Conservation (phyloP, 352 stramenopile genomes). For the Globisporangium cederbergense region DNA sequence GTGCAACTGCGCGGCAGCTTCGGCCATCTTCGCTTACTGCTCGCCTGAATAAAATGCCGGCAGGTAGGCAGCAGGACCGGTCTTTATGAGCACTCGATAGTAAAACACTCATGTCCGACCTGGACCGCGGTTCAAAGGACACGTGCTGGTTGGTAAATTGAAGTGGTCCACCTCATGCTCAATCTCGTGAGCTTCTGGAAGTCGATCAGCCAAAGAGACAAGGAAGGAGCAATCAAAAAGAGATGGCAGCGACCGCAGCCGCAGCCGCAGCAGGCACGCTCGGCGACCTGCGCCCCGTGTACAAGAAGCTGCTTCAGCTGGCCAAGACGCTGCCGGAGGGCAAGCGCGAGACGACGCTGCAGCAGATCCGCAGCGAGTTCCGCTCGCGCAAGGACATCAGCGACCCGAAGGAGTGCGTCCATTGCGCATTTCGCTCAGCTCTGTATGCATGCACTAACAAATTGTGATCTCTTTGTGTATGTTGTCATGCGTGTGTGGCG, state of each 20-base stretch:
- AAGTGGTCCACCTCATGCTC: too few relatives aligned
- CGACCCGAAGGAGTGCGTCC: slow-evolving; percentile 67
- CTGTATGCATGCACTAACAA: background rate
- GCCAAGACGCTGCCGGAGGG: slow-evolving; percentile 67
- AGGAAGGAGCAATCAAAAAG: background rate
- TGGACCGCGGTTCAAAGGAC: background rate
- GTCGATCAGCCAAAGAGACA: background rate
- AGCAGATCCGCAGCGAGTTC: slow-evolving; percentile 79
- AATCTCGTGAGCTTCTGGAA: too few relatives aligned
- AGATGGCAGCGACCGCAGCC: slow-evolving; percentile 23
- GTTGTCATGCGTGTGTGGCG: background rate
- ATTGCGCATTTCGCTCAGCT: background rate
- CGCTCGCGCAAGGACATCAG: slow-evolving; percentile 50
- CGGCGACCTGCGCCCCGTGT: slow-evolving; percentile 61
- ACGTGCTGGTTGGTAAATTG: background rate
- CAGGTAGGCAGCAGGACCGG: background rate
- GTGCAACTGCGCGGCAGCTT: slow-evolving; percentile 3
- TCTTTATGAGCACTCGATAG: background rate
- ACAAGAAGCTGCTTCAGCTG: slow-evolving; percentile 83
- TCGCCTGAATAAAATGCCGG: background rate
- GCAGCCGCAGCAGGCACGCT: slow-evolving; percentile 13
- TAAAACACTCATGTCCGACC: background rate
- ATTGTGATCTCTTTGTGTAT: background rate
- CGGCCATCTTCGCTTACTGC: slow-evolving; percentile 3
- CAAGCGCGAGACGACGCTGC: slow-evolving; percentile 62